phyloP scores from a whole-genome alignment of 2,329 filamentous ascomycete genomes.

The Phoma herbarum region DNA sequence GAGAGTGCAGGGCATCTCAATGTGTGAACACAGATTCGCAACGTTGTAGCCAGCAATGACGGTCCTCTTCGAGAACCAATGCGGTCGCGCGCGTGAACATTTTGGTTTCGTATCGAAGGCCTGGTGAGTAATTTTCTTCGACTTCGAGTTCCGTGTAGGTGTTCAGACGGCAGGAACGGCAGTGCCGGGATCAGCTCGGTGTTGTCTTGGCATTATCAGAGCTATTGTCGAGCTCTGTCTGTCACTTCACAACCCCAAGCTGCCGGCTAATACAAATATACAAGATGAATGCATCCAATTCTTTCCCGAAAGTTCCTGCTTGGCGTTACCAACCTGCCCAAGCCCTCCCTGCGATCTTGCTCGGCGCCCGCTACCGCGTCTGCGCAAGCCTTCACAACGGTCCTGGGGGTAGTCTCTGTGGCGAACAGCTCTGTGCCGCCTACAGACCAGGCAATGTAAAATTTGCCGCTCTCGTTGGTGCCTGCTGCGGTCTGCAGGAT shows the following conservation, averaged over 20 bases:
- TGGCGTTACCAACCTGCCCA: not conserved
- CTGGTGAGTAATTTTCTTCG: too few relatives aligned
- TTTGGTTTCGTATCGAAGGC: too few relatives aligned
- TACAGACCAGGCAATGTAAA: not conserved
- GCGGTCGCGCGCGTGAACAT: too few relatives aligned
- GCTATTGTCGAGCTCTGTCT: not conserved
- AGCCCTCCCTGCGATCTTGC: not conserved
- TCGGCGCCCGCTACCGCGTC: not conserved
- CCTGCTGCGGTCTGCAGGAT: not conserved
- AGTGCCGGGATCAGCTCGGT: not conserved
- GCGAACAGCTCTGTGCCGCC: not conserved
- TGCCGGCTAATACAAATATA: too few relatives aligned
- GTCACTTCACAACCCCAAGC: not conserved
- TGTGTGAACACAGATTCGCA: too few relatives aligned
- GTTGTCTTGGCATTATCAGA: slow-evolving; percentile 12
- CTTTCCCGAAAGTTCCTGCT: too few relatives aligned
- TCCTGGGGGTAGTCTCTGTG: not conserved
- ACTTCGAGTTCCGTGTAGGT: not conserved
- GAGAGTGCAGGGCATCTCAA: too few relatives aligned
- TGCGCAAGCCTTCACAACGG: not conserved
- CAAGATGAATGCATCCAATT: too few relatives aligned
- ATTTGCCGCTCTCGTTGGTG: not conserved
- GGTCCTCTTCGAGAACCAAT: too few relatives aligned
- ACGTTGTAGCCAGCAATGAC: too few relatives aligned
- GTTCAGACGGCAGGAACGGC: not conserved